These are phyloP conservation scores for Platismatia glauca DNA, from an alignment of 495 filamentous ascomycete species.

Conservation along the genomic window DNA sequence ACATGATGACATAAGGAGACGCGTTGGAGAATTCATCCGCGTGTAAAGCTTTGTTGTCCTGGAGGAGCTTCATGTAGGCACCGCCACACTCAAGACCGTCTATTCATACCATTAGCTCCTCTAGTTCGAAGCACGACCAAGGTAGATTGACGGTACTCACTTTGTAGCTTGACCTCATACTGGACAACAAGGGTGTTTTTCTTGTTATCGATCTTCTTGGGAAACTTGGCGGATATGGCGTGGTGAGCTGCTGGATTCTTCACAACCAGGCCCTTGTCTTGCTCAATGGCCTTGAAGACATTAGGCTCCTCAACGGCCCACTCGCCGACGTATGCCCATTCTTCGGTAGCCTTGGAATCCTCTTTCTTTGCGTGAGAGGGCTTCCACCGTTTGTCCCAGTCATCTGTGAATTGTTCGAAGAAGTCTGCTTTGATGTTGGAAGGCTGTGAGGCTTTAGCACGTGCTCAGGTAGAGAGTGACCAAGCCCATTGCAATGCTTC, in stretches of 20 bases:
- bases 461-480: not conserved
- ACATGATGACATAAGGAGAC: constrained; percentile 99
- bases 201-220: constrained; percentile 94
- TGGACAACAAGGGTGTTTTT: constrained; percentile 93
- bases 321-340: constrained; percentile 95
- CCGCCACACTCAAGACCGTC: constrained; percentile 97
- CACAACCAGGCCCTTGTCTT: constrained; percentile 91
- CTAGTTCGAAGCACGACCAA: constrained; percentile 3
- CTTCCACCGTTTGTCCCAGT: constrained; percentile 89
- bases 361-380: constrained; percentile 95
- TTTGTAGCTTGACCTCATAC: constrained; percentile 99
- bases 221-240: constrained; percentile 98
- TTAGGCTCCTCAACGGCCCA: constrained; percentile 95
- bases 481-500: not conserved
- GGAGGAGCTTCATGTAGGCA: constrained; percentile 97
- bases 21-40: constrained; percentile 96
- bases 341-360: constrained; percentile 73
- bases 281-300: constrained; percentile 88
- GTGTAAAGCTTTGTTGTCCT: constrained; percentile 95
- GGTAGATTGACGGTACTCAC: constrained; percentile 41
- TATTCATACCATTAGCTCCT: constrained; percentile 29
- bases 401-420: constrained; percentile 95
- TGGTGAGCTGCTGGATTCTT: constrained; percentile 97
- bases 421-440: constrained; percentile 83
- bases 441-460: constrained; percentile 5